Evolutionary conservation across 2,329 filamentous ascomycete species (phyloP), one percentile per base, ranked within the genome.

Genomic region (Truncatella angustata): DNA sequence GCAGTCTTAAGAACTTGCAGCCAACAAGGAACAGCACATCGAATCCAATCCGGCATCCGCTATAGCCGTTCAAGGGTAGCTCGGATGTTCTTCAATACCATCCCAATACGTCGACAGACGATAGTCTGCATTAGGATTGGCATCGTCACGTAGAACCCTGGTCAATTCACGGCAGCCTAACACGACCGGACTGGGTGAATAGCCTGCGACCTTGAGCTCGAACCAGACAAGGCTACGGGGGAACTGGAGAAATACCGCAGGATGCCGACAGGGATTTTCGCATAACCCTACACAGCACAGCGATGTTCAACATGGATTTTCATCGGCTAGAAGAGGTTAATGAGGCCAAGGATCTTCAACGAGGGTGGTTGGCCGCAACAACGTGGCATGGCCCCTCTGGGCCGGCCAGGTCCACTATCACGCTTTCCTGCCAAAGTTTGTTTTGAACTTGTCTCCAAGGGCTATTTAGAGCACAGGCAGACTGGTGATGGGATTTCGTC

Each of bases 321-420:
- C 18, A n/a, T 57, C 52, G 56, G 60, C 24, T 56, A 58, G 56
- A 62, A 54, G 51, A 52, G 55, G 60, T 55, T 57, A 62, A 54
- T 56, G 56, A 58, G 56, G 56, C 56, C 57, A 54, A 54, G 59
- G 60, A 63, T 60, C 56, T 59, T 60, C 59, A 58, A 57, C 49
- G 55, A 36, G 47, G 47, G 23, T 39, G 36, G 54, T 53, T 49
- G 59, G 63, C 63, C 59, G 61, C 51, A 51, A 54, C 60, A 58
- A 66, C 64, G 64, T 66, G 64, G 64, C 64, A 64, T 55, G 54
- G 57, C 37, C 49, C 58, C 59, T 60, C 56, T 66, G 64, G 64
- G 56, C 59, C 49, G 55, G 46, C 55, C 52, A 58, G 60, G 64
- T 58, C 64, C 64, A 66, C 64, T 54, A 58, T 57, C 60, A 63